Percentiles rank a stretch among this genome's conserved stretches.
Conservation (phyloP, 2,329 filamentous ascomycete species). For the Pseudogymnoascus destructans region DNA sequence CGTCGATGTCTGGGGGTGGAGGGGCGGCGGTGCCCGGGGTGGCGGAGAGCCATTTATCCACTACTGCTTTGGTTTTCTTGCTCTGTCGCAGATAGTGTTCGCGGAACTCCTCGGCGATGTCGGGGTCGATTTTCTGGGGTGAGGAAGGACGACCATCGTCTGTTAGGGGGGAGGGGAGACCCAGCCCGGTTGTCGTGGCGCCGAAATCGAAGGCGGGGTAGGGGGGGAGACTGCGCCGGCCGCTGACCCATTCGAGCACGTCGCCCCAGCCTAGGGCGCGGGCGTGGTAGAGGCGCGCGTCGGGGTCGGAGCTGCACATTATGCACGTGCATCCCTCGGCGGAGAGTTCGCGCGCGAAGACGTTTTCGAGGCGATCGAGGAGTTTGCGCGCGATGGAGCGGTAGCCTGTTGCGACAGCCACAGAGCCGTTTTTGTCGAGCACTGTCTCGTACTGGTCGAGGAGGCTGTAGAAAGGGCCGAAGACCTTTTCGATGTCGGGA, state of each 20-base stretch:
- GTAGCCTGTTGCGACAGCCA: slow-evolving; percentile 92
- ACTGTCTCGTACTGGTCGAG: slow-evolving; percentile 79
- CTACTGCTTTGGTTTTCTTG: slow-evolving; percentile 80
- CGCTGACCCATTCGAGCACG: slow-evolving; percentile 83
- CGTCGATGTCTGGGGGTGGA: slow-evolving; percentile 77
- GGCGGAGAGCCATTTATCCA: slow-evolving; percentile 78
- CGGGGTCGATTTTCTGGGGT: slow-evolving; percentile 69
- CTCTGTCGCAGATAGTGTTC: slow-evolving; percentile 87
- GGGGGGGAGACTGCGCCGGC: slow-evolving; percentile 67
- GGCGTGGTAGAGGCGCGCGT: slow-evolving; percentile 26
- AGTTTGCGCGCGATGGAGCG: slow-evolving; percentile 83
- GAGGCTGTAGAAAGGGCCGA: slow-evolving; percentile 68
- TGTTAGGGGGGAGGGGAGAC: slow-evolving; percentile 40
- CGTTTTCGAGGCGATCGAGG: slow-evolving; percentile 80
- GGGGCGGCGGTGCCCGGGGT: slow-evolving; percentile 57
- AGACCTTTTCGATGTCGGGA: slow-evolving; percentile 58
- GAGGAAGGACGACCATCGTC: slow-evolving; percentile 43
- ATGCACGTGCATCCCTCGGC: slow-evolving; percentile 74
- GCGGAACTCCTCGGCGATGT: slow-evolving; percentile 85
- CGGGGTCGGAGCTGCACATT: slow-evolving; percentile 58
- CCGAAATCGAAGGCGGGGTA: slow-evolving; percentile 82
- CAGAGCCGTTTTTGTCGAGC: slow-evolving; percentile 68
- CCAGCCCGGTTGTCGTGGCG: slow-evolving; percentile 40
- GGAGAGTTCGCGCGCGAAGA: slow-evolving; percentile 86
- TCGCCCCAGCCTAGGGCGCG: slow-evolving; percentile 87